Evolutionary conservation across 2,329 filamentous ascomycete species (phyloP), one percentile per base, ranked within the genome.

Genomic region (Beauveria sp.): DNA sequence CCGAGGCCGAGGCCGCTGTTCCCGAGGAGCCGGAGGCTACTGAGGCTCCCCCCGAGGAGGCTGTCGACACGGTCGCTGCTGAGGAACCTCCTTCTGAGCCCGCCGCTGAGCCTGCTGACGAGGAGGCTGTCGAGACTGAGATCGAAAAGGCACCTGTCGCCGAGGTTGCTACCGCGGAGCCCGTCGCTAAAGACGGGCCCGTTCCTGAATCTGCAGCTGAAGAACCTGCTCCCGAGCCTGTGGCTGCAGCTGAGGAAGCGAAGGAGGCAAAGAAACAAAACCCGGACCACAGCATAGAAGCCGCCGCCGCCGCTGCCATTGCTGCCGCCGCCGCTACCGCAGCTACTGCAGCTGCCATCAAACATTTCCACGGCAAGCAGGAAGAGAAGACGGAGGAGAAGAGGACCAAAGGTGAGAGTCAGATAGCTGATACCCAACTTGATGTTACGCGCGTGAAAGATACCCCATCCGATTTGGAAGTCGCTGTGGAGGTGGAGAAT

Each of bases 391-490:
- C 58, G 16, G 58, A 43, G 1, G 40, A 62, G n/a, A 42, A 57
- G n/a, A 73, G 70, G 59, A 71, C 73, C 30, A 58, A 63, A 61
- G 62, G 54, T 54, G 47, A 61, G 49, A 60, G 54, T 10, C 38
- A 63, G 40, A 16, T 53, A 56, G 49, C 47, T 54, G 55, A 62
- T 58, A 58, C 60, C 60, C 53, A 58, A 58, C 8, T 53, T 62
- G 49, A 58, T 42, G 22, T 55, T 62, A 47, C 50, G 54, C 49
- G 34, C n/a, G 55, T 58, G 47, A 51, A 54, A 30, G 55, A 62
- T 62, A 59, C 55, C 55, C 55, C 61, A 40, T 52, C 47, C 34
- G 52, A 51, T 46, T 53, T 60, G 51, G 45, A 53, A 49, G 46
- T 40, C 38, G 62, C 20, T 47, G 40, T 24, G 40, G 52, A 60